Conservation (phyloP, 495 filamentous ascomycete species). For the Annulohypoxylon moriforme region DNA sequence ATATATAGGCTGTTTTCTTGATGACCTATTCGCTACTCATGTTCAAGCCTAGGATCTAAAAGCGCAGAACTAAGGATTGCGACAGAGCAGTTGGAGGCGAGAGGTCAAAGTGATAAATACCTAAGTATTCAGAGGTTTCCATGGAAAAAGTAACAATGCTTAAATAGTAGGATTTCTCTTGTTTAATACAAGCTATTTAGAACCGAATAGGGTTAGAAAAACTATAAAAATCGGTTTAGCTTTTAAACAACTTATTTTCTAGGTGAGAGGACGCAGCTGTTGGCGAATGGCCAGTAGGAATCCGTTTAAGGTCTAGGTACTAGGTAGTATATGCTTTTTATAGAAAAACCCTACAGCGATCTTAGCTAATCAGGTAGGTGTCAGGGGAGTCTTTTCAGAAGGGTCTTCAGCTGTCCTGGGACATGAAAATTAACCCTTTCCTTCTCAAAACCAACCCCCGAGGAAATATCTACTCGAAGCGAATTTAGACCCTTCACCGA, state of each 20-base stretch:
- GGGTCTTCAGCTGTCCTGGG: neutral
- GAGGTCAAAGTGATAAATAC: no score
- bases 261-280: neutral
- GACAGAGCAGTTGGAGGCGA: no score
- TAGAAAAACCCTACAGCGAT: neutral
- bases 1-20: constrained; percentile 4
- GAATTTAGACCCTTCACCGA: neutral
- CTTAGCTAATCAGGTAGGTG: neutral
- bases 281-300: neutral
- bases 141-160: no score
- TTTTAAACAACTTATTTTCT: no score
- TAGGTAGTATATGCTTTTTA: neutral
- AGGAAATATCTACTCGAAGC: neutral
- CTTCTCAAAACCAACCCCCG: neutral
- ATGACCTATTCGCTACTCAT: neutral
- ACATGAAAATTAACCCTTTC: neutral
- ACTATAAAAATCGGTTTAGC: no score
- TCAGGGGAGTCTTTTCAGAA: neutral
- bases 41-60: no score
- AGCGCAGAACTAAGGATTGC: no score
- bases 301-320: constrained; percentile 1
- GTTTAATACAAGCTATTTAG: no score
- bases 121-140: no score
- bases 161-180: no score
- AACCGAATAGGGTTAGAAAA: no score